phyloP scores from a whole-genome alignment of 202 grass and related monocot species.

The Musa balbisiana region DNA sequence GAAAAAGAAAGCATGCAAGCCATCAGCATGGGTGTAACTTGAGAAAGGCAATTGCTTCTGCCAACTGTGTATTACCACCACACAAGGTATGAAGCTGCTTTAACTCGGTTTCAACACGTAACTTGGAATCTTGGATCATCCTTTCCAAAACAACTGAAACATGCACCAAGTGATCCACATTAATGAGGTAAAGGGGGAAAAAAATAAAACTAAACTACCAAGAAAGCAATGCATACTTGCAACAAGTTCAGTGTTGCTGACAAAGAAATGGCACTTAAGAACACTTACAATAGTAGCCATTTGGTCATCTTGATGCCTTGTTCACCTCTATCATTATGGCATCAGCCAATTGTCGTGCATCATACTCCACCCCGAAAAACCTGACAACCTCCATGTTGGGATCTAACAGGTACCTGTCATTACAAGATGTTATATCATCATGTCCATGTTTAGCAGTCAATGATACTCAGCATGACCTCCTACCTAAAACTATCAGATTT shows the following conservation, averaged over 20 bases:
- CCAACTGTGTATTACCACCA: not conserved
- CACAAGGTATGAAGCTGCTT: not conserved
- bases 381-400: slow-evolving; percentile 77
- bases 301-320: slow-evolving; percentile 43
- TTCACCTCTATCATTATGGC: slow-evolving; percentile 51
- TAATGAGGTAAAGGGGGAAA: not conserved
- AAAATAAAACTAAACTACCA: not conserved
- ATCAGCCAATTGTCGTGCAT: slow-evolving; percentile 64
- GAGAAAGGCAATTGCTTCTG: too few species aligned
- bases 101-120: not conserved
- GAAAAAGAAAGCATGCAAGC: too few species aligned
- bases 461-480: not conserved
- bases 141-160: not conserved
- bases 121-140: not conserved
- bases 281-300: not conserved
- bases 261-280: not conserved
- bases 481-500: not conserved
- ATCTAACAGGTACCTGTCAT: slow-evolving; percentile 83
- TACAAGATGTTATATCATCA: not conserved
- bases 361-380: slow-evolving; percentile 72
- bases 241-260: not conserved
- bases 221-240: not conserved
- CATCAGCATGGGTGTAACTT: too few species aligned
- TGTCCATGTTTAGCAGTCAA: slow-evolving; percentile 22
- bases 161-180: not conserved